These are phyloP conservation scores for Cutaneotrichosporon spelunceum DNA, from an alignment of 1,284 basidiomycete species.

Conservation along the genomic window DNA sequence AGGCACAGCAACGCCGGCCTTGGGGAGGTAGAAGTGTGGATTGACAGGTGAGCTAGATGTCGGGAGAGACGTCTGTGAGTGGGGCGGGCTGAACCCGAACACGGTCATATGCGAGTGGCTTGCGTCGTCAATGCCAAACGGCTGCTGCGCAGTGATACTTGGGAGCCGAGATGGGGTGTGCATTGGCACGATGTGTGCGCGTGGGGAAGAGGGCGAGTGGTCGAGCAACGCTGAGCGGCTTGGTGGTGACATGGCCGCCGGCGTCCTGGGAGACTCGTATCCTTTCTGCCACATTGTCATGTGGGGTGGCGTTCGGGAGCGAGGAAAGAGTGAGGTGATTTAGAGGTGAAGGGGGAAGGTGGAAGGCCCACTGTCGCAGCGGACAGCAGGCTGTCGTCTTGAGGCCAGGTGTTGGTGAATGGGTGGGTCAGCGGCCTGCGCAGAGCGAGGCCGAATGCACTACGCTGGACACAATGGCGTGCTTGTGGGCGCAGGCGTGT, in stretches of 20 bases:
- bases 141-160: slow-evolving; percentile 10
- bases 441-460: slow-evolving; percentile 2
- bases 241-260: slow-evolving; percentile 9
- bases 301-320: neutral
- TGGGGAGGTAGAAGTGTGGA: slow-evolving; percentile 8
- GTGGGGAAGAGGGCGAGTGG: slow-evolving; percentile 12
- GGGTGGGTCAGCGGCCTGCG: slow-evolving; percentile 4
- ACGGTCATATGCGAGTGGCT: neutral
- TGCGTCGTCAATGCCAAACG: slow-evolving; percentile 10
- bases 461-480: slow-evolving; percentile 5
- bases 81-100: slow-evolving; percentile 9
- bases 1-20: slow-evolving; percentile 14
- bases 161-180: slow-evolving; percentile 7
- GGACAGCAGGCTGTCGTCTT: slow-evolving; percentile 6
- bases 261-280: slow-evolving; percentile 1
- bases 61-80: neutral
- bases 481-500: neutral
- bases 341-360: neutral
- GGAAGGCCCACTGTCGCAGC: slow-evolving; percentile 8
- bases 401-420: neutral
- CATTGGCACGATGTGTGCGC: neutral
- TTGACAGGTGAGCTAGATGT: slow-evolving; percentile 9
- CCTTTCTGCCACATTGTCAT: slow-evolving; percentile 3
- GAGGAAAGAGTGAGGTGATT: neutral
- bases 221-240: slow-evolving; percentile 1